A percentile compares a stretch with the other conserved stretches of the same genome.
These are phyloP conservation scores for Heliamphora exappendiculata DNA, from an alignment of 148 eudicot species.

Conservation along the genomic window DNA sequence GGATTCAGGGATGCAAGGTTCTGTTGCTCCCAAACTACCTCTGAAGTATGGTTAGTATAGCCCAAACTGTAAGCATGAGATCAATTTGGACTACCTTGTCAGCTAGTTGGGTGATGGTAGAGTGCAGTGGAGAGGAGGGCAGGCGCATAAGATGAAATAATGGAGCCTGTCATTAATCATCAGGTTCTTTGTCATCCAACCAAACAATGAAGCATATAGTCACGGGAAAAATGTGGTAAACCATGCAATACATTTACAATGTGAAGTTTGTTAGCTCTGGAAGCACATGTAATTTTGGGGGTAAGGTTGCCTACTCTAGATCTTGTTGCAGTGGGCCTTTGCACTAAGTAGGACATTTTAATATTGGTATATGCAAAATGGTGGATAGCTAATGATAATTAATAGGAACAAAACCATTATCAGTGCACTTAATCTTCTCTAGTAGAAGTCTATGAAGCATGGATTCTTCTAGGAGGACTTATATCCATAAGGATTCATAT, in stretches of 20 bases:
- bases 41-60: neutral
- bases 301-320: neutral
- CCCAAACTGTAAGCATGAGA: neutral
- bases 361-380: neutral
- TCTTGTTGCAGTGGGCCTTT: neutral
- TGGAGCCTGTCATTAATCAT: neutral
- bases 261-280: neutral
- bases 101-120: neutral
- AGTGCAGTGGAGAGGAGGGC: neutral
- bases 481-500: neutral
- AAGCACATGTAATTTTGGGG: too few species aligned
- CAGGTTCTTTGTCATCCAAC: neutral
- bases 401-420: neutral
- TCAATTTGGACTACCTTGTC: neutral
- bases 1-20: neutral
- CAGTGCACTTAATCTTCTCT: neutral
- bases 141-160: neutral
- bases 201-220: neutral
- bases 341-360: neutral
- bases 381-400: neutral
- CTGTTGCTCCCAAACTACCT: neutral
- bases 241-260: neutral
- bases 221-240: neutral
- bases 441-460: neutral
- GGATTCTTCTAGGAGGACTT: neutral